Conservation (phyloP, 2,329 filamentous ascomycete genomes). For the Trichoderma brevicompactum region DNA sequence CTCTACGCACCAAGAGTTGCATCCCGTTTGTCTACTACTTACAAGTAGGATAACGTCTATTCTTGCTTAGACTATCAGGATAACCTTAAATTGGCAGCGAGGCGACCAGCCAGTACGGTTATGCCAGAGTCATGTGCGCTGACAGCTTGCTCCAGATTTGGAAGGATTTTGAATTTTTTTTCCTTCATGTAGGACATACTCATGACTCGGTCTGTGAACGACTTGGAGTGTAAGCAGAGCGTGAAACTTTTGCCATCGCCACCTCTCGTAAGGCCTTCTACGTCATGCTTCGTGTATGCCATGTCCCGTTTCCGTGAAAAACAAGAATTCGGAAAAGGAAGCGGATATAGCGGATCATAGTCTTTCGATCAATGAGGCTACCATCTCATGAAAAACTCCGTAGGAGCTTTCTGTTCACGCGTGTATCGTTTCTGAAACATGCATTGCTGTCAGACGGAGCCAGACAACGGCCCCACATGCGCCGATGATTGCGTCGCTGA, state of each 20-base stretch:
- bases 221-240: too few species aligned
- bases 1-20: neutral
- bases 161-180: neutral
- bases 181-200: too few species aligned
- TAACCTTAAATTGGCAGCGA: slow-evolving; percentile 18
- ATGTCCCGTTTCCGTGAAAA: neutral
- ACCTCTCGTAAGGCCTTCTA: too few species aligned
- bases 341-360: neutral
- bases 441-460: neutral
- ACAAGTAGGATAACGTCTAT: neutral
- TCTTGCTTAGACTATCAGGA: slow-evolving; percentile 4
- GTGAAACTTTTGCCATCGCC: too few species aligned
- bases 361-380: neutral
- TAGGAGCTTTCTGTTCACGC: neutral
- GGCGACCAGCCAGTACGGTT: neutral
- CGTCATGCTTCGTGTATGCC: too few species aligned
- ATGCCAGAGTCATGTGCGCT: neutral
- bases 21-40: neutral
- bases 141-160: neutral
- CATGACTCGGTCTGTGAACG: too few species aligned
- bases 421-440: slow-evolving; percentile 6
- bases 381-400: neutral
- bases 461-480: neutral
- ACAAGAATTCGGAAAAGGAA: neutral
- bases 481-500: neutral